Evolutionary conservation across 169 alveolate genomes (phyloP).

Genomic region (Cryptosporidium bovis): DNA sequence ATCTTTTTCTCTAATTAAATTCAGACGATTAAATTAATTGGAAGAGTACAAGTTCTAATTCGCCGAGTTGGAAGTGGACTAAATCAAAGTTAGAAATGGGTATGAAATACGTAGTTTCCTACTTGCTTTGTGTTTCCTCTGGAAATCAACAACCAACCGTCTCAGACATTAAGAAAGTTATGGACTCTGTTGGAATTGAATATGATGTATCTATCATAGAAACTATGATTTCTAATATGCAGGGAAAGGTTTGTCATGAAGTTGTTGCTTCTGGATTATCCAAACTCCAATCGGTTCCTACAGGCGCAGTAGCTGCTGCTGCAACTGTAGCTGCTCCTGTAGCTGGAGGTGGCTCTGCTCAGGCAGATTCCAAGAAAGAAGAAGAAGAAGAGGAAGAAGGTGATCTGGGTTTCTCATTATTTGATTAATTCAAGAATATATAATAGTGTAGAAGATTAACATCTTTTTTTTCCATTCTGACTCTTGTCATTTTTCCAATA

Average conservation of each 20-base stretch:
- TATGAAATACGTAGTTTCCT: constrained; percentile 84
- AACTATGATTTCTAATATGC: constrained; percentile 72
- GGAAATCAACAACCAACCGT: constrained; percentile 81
- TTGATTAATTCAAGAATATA: constrained; percentile 54
- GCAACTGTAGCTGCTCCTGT: constrained; percentile 54
- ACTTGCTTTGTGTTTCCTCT: constrained; percentile 79
- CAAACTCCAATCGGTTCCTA: constrained; percentile 74
- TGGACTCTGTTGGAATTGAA: constrained; percentile 80
- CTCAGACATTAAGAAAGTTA: constrained; percentile 74
- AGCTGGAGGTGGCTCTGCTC: constrained; percentile 71
- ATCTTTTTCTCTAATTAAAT: not conserved
- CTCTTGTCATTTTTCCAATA: not conserved
- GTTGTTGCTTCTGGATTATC: constrained; percentile 76
- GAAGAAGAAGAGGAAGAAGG: constrained; percentile 77
- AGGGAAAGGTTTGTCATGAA: constrained; percentile 80
- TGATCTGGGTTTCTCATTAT: constrained; percentile 75
- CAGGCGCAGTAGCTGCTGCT: constrained; percentile 66
- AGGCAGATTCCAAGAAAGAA: constrained; percentile 37
- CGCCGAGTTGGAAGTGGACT: not conserved
- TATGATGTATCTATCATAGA: constrained; percentile 75
- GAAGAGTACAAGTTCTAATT: not conserved
- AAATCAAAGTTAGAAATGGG: constrained; percentile 19
- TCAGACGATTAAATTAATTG: constrained; percentile 13
- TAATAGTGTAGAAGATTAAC: constrained; percentile 19
- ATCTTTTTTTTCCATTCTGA: not conserved